Base-by-base conservation (phyloP, 768 basidiomycete genomes). In the Termitomyces heimii region DNA sequence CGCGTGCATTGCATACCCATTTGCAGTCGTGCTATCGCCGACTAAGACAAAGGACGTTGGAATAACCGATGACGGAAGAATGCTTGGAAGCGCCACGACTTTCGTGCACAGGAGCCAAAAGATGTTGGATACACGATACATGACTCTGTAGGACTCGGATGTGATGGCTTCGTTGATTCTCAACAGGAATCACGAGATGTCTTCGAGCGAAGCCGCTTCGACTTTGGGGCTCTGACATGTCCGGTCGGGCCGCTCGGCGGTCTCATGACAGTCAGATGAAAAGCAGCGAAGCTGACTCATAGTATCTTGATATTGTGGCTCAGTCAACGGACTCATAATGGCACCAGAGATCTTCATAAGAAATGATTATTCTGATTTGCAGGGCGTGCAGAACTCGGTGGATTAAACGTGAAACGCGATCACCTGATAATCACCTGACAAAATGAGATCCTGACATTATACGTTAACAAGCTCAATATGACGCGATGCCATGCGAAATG, bases 401-500 rank as follows among this genome's bases (percentile, higher is more conserved):
- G 5, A 13, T 12, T 20, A 32, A 20, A 20, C 13, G 5, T 10
- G n/a, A 37, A 49, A 49, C 22, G 32, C 48, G 35, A 50, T 50
- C 49, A 37, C 48, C 14, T 16, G 47, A 34, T 22, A 14, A 22
- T 42, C 40, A 42, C 42, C 42, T 43, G 47, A 48, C 20, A 13
- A 5, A 32, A 48, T 12, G 12, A 7, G 31, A 31, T 31, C 5
- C 31, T 31, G n/a, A n/a, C n/a, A n/a, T n/a, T n/a, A n/a, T n/a
- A n/a, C n/a, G n/a, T n/a, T n/a, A n/a, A 35, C 35, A 37, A 18
- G 16, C 7, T 72, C 57, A 76, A 59, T 70, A 75, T 2, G 74
- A 73, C 10, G 74, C 60, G 40, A 75, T 76, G 0, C 75, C 75
- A 54, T 73, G 71, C 1, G 63, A 67, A 22, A 74, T 75, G 55